Evolutionary conservation across 768 basidiomycete species (phyloP), one percentile per base, ranked within the genome.

Genomic region (Rhodocollybia butyracea): DNA sequence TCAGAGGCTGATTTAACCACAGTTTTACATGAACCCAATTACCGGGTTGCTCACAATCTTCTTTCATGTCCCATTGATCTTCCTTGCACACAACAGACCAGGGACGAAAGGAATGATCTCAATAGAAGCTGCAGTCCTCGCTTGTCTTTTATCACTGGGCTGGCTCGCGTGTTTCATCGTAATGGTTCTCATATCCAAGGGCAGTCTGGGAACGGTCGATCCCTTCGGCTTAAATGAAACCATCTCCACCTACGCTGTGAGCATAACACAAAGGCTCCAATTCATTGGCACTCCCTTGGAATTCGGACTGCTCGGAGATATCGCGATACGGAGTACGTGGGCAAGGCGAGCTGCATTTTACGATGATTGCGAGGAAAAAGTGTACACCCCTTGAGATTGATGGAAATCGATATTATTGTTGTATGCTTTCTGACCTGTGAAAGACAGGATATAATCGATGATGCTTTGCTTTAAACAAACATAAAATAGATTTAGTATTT

Each of bases 1-100:
- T 5, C 45, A n/a, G 15, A 21, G 29, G 36, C 26, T 27, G 39
- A 51, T 36, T 38, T 27, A 29, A 27, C 30, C 43, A n/a, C 34
- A 53, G 51, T 31, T 53, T n/a, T 53, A 53, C 41, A 53, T 53
- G 39, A 53, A 53, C 27, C 51, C 51, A 21, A 24, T 53, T 21
- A 31, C 40, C 21, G 51, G 51, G 30, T 13, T 53, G 17, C 38
- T 53, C 21, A 31, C 39, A 17, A 53, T 31, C 4, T 53, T 53
- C 51, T 53, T 29, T 27, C 51, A 53, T 34, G n/a, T 27, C 3
- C 21, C 41, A 3, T 42, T 41, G 24, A 30, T 53, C 51, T 29
- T 53, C 17, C 41, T 53, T 11, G 4, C 24, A 15, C 36, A 42
- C 30, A 29, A 30, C 29, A 31, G 41, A 13, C 51, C 51, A 19